A percentile compares a stretch with the other conserved stretches of the same genome.
phyloP scores from a whole-genome alignment of 1,139 yeast genomes.

The Fermentozyma sake region DNA sequence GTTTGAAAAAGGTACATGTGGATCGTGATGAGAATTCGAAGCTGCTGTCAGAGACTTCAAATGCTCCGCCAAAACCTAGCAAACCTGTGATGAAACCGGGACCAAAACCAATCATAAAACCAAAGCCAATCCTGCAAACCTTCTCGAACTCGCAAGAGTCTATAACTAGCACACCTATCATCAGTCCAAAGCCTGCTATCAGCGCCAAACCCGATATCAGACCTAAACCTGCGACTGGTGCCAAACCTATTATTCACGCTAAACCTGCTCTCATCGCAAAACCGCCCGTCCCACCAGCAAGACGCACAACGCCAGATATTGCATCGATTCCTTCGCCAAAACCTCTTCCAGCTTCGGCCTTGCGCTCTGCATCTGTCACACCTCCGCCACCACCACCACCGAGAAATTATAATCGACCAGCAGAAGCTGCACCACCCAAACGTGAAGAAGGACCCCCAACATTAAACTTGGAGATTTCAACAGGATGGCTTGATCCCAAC shows the following conservation, averaged over 20 bases:
- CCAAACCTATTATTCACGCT: not conserved
- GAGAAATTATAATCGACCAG: conserved; percentile 27
- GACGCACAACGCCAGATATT: not conserved
- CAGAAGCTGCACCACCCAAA: conserved; percentile 10
- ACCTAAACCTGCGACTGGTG: not conserved
- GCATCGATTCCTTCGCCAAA: conserved; percentile 4
- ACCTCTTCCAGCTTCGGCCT: not conserved
- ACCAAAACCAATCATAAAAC: conserved; percentile 11
- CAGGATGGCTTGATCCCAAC: conserved; percentile 47
- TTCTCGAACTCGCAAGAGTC: too few relatives aligned
- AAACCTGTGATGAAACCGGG: conserved; percentile 3
- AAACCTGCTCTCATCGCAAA: not conserved
- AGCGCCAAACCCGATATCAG: not conserved
- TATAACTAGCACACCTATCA: too few relatives aligned
- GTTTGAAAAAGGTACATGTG: conserved; percentile 7
- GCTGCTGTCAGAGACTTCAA: conserved; percentile 1
- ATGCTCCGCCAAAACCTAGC: conserved; percentile 1
- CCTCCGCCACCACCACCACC: conserved; percentile 39
- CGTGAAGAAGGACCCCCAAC: conserved; percentile 26
- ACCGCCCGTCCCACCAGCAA: not conserved
- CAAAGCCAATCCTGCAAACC: conserved; percentile 12
- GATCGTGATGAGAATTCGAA: too few relatives aligned
- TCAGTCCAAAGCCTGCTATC: conserved; percentile 1
- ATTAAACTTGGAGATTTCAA: conserved; percentile 36
- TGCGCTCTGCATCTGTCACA: conserved; percentile 12